Conservation (phyloP, 306 rosid genomes). For the Bauhinia variegata region DNA sequence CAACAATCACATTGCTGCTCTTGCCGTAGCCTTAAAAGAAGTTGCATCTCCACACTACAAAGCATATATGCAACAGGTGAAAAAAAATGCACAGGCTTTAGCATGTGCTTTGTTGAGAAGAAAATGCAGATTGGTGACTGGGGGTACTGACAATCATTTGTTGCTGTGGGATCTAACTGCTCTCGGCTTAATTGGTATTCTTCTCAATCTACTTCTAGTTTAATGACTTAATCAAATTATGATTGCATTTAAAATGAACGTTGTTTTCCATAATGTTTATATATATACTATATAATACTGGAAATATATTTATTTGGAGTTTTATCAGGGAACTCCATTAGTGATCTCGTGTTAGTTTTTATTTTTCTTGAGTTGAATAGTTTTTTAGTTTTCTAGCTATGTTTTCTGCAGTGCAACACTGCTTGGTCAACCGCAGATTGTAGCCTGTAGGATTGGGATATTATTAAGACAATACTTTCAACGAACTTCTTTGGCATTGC, state of each 20-base stretch:
- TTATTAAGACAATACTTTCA: background rate
- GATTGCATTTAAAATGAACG: conserved; percentile 2
- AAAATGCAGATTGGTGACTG: conserved; percentile 83
- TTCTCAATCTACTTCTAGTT: conserved; percentile 14
- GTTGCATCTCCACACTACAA: conserved; percentile 77
- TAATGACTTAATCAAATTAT: background rate
- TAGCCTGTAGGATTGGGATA: background rate
- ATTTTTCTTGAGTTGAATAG: background rate
- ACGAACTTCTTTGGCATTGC: background rate
- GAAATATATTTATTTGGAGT: too few species aligned
- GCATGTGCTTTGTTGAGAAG: conserved; percentile 76
- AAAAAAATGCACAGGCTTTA: conserved; percentile 85
- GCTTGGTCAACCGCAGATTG: background rate
- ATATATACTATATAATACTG: background rate
- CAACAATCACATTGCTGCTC: conserved; percentile 86
- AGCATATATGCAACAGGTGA: conserved; percentile 76
- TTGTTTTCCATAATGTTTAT: background rate
- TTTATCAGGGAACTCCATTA: background rate
- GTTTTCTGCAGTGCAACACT: background rate
- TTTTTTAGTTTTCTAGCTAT: background rate
- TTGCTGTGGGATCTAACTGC: conserved; percentile 88
- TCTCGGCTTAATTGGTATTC: conserved; percentile 66
- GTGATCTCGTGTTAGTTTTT: background rate
- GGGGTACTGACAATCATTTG: conserved; percentile 87
- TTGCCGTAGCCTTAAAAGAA: conserved; percentile 80